Evolutionary conservation across 2,329 filamentous ascomycete genomes (phyloP).

Genomic region (Arachnomyces sp.): DNA sequence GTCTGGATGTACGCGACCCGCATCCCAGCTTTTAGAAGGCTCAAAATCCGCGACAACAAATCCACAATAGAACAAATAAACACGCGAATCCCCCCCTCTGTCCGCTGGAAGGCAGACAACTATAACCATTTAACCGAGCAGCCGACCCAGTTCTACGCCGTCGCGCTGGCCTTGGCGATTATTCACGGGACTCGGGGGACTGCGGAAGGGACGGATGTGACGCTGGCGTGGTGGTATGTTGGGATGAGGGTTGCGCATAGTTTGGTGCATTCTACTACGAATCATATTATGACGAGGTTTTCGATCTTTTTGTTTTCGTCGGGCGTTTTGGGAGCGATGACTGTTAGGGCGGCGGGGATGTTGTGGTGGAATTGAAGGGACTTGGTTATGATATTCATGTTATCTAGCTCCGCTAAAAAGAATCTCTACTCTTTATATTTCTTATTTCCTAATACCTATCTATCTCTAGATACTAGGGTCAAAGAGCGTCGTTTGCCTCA

Average conservation of each 20-base stretch:
- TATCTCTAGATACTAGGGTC: too few relatives aligned
- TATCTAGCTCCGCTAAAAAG: too few relatives aligned
- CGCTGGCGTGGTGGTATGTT: slow-evolving; percentile 38
- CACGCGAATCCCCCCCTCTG: slow-evolving; percentile 17
- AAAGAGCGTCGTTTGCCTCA: too few relatives aligned
- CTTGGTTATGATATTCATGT: too few relatives aligned
- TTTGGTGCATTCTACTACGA: slow-evolving; percentile 32
- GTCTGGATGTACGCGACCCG: slow-evolving; percentile 35
- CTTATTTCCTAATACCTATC: too few relatives aligned
- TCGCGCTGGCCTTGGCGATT: slow-evolving; percentile 29
- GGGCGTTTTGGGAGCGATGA: slow-evolving; percentile 24
- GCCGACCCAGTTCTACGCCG: slow-evolving; percentile 40
- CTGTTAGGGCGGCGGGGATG: slow-evolving; percentile 12
- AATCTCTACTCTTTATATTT: too few relatives aligned
- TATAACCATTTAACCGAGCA: slow-evolving; percentile 40
- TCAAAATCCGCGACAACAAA: slow-evolving; percentile 18
- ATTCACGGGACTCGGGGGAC: slow-evolving; percentile 10
- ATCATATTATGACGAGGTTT: slow-evolving; percentile 31
- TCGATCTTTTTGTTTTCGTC: slow-evolving; percentile 25
- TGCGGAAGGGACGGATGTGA: slow-evolving; percentile 17
- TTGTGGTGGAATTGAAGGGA: neutral
- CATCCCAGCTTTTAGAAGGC: slow-evolving; percentile 28
- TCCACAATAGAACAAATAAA: slow-evolving; percentile 19
- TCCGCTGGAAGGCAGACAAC: slow-evolving; percentile 36
- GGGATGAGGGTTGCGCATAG: slow-evolving; percentile 33